phyloP scores from a whole-genome alignment of 2,329 filamentous ascomycete species.

The Xylaria sp. region DNA sequence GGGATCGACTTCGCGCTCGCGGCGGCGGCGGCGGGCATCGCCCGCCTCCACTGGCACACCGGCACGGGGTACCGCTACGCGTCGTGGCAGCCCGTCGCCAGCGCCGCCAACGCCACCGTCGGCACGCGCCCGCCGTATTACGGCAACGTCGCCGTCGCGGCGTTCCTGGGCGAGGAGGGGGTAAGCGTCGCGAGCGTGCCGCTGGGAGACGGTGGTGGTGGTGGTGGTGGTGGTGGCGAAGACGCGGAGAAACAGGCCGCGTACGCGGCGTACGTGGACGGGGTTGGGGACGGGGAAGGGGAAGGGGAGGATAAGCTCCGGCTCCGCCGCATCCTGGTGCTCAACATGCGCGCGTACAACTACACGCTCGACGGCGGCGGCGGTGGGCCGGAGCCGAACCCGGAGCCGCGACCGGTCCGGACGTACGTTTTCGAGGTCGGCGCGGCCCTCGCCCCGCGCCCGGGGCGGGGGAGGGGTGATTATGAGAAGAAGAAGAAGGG shows the following conservation, averaged over 20 bases:
- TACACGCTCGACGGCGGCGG: slow-evolving; percentile 51
- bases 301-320: too few species aligned
- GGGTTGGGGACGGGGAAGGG: slow-evolving; percentile 39
- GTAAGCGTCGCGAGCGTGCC: slow-evolving; percentile 48
- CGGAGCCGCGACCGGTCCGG: slow-evolving; percentile 35
- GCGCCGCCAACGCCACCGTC: slow-evolving; percentile 58
- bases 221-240: too few species aligned
- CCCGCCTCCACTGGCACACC: slow-evolving; percentile 65
- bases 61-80: slow-evolving; percentile 65
- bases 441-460: slow-evolving; percentile 3
- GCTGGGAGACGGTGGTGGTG: slow-evolving; percentile 40
- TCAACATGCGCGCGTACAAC: slow-evolving; percentile 64
- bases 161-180: slow-evolving; percentile 52
- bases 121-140: slow-evolving; percentile 68
- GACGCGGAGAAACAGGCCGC: slow-evolving; percentile 45
- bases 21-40: slow-evolving; percentile 57
- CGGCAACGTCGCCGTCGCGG: slow-evolving; percentile 60
- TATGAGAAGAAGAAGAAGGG: too few species aligned
- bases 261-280: slow-evolving; percentile 55
- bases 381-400: slow-evolving; percentile 33
- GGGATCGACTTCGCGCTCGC: slow-evolving; percentile 64
- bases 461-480: too few species aligned
- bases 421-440: slow-evolving; percentile 45
- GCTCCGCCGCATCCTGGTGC: slow-evolving; percentile 53
- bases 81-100: slow-evolving; percentile 62